Evolutionary conservation across 768 basidiomycete genomes (phyloP).

Genomic region (Mrakia gelida): DNA sequence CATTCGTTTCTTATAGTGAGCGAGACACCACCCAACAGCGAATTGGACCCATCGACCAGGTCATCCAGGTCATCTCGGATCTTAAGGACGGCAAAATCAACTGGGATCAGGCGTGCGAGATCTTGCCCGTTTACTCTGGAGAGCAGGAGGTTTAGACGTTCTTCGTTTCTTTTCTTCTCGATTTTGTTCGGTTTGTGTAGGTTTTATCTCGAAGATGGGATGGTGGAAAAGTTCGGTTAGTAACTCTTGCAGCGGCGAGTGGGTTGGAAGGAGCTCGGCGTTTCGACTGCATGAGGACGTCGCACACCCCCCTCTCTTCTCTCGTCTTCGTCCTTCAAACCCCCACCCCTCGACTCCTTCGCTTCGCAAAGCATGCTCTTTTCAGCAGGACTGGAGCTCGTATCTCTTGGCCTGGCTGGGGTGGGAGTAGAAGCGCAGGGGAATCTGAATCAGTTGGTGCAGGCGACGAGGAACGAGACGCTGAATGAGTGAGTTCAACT

Average conservation of each 20-base stretch:
- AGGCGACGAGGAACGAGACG: too few relatives aligned
- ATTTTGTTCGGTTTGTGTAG: neutral
- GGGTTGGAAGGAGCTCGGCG: too few relatives aligned
- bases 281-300: too few relatives aligned
- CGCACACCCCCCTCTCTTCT: too few relatives aligned
- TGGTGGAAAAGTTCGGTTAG: too few relatives aligned
- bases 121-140: constrained; percentile 76
- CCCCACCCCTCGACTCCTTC: neutral
- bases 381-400: neutral
- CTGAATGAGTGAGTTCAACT: too few relatives aligned
- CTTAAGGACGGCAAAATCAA: constrained; percentile 69
- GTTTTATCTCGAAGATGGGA: too few relatives aligned
- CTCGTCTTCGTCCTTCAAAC: neutral
- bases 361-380: neutral
- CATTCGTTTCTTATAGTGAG: constrained; percentile 58
- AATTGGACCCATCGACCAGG: constrained; percentile 84
- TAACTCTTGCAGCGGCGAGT: too few relatives aligned
- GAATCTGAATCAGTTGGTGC: too few relatives aligned
- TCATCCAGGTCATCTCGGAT: constrained; percentile 71
- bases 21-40: constrained; percentile 90
- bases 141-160: constrained; percentile 56
- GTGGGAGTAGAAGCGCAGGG: too few relatives aligned
- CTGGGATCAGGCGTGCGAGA: constrained; percentile 70
- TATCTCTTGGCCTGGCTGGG: neutral
- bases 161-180: too few relatives aligned